phyloP scores from a whole-genome alignment of 2,329 filamentous ascomycete species.

The Furcasterigmium furcatum region DNA sequence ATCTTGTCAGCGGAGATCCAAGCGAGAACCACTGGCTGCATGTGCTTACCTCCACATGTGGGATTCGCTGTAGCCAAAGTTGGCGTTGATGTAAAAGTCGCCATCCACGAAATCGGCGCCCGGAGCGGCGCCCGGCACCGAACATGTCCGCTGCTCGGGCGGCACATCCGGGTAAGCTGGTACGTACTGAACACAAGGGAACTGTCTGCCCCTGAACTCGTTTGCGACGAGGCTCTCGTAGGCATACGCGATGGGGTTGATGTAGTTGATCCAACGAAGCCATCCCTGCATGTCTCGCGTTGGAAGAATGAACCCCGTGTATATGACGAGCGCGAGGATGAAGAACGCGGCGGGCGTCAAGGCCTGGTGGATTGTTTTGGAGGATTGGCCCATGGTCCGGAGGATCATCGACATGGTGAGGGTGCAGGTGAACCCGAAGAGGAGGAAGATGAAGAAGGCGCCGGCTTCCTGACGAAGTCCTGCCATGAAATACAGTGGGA shows the following conservation, averaged over 20 bases:
- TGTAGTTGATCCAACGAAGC: slow-evolving; percentile 55
- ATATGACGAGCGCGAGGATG: slow-evolving; percentile 51
- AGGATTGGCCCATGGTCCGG: slow-evolving; percentile 44
- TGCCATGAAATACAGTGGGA: slow-evolving; percentile 64
- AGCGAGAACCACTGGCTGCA: slow-evolving; percentile 1
- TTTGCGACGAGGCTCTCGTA: slow-evolving; percentile 68
- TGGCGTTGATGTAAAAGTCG: slow-evolving; percentile 35
- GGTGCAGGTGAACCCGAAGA: slow-evolving; percentile 44
- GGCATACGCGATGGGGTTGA: slow-evolving; percentile 52
- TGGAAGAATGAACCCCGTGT: slow-evolving; percentile 49
- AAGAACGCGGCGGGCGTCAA: slow-evolving; percentile 50
- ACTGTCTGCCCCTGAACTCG: slow-evolving; percentile 53
- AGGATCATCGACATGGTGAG: slow-evolving; percentile 49
- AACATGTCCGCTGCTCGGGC: slow-evolving; percentile 32
- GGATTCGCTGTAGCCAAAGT: slow-evolving; percentile 38
- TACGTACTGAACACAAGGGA: slow-evolving; percentile 22
- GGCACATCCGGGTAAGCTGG: slow-evolving; percentile 16
- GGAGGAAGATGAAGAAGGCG: slow-evolving; percentile 50
- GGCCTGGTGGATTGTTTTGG: slow-evolving; percentile 48
- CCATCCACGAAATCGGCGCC: slow-evolving; percentile 40
- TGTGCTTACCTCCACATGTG: slow-evolving; percentile 38
- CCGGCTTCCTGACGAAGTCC: slow-evolving; percentile 53
- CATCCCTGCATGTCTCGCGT: slow-evolving; percentile 32
- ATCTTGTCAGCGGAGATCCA: slow-evolving; percentile 35
- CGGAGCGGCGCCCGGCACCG: slow-evolving; percentile 37